Conservation (phyloP, 2,329 filamentous ascomycete genomes). For the Cercospora brassicicola region DNA sequence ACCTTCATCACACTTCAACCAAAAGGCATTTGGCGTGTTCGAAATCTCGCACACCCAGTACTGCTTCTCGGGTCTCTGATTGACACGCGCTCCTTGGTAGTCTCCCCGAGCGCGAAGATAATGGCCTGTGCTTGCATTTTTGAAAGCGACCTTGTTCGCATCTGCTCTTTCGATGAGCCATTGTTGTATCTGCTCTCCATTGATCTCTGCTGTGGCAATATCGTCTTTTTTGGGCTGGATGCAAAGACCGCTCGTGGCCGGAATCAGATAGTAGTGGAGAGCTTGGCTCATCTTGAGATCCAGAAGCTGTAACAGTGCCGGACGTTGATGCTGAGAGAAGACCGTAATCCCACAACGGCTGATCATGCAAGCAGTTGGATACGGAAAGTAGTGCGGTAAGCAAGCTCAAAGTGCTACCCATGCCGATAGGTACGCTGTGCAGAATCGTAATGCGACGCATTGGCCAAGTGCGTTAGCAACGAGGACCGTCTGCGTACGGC, state of each 20-base stretch:
- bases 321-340: neutral
- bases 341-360: slow-evolving; percentile 2
- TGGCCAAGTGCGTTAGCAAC: neutral
- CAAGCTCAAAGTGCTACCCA: neutral
- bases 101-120: slow-evolving; percentile 10
- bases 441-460: neutral
- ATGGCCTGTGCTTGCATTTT: slow-evolving; percentile 7
- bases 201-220: slow-evolving; percentile 14
- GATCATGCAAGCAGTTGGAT: neutral
- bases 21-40: slow-evolving; percentile 17
- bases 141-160: slow-evolving; percentile 9
- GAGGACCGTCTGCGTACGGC: neutral
- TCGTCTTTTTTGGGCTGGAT: slow-evolving; percentile 9
- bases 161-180: slow-evolving; percentile 11
- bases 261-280: slow-evolving; percentile 11
- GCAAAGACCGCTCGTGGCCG: slow-evolving; percentile 20
- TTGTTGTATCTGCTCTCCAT: slow-evolving; percentile 7
- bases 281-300: slow-evolving; percentile 8
- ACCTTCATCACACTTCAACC: slow-evolving; percentile 11
- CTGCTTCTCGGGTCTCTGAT: slow-evolving; percentile 9
- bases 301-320: neutral
- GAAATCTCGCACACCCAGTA: slow-evolving; percentile 9
- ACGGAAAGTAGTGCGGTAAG: neutral
- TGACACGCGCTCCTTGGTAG: slow-evolving; percentile 6
- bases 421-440: neutral